Percentiles rank a stretch among this genome's conserved stretches.
Evolutionary conservation across 192 early-diverging fungal genomes (phyloP).

Genomic region (Podila minutissima): DNA sequence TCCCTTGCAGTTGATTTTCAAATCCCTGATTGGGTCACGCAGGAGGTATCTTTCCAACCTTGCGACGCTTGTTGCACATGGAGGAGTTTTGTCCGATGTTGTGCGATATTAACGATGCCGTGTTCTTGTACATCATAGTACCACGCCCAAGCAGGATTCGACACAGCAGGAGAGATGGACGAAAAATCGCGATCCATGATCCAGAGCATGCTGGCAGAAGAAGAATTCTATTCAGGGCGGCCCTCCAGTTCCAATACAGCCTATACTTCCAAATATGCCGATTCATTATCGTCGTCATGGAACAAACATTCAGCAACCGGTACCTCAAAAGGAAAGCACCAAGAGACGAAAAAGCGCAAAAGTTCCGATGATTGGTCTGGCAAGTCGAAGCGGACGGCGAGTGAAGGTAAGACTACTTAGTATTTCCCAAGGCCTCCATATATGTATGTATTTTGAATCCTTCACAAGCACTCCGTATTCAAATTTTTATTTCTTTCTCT

Average conservation of each 20-base stretch:
- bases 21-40: conserved; percentile 47
- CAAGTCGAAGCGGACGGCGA: conserved; percentile 34
- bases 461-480: too few relatives aligned
- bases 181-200: conserved; percentile 64
- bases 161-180: conserved; percentile 56
- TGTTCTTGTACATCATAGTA: conserved; percentile 2
- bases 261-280: conserved; percentile 5
- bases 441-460: too few relatives aligned
- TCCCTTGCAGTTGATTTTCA: conserved; percentile 23
- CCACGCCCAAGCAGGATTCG: conserved; percentile 25
- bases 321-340: conserved; percentile 19
- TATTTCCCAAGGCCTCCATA: too few relatives aligned
- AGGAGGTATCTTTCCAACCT: conserved; percentile 23
- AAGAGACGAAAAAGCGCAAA: conserved; percentile 37
- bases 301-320: conserved; percentile 5
- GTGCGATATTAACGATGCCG: too few relatives aligned
- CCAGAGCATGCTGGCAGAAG: conserved; percentile 71
- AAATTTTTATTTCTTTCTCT: neutral
- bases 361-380: conserved; percentile 30
- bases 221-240: conserved; percentile 64
- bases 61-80: too few relatives aligned
- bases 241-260: conserved; percentile 24
- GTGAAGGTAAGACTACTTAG: conserved; percentile 20
- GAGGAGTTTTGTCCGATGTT: too few relatives aligned
- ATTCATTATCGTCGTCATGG: conserved; percentile 2